Percentiles rank a stretch among this genome's conserved stretches.
phyloP scores from a whole-genome alignment of 495 filamentous ascomycete species.

The Pseudevernia furfuracea region DNA sequence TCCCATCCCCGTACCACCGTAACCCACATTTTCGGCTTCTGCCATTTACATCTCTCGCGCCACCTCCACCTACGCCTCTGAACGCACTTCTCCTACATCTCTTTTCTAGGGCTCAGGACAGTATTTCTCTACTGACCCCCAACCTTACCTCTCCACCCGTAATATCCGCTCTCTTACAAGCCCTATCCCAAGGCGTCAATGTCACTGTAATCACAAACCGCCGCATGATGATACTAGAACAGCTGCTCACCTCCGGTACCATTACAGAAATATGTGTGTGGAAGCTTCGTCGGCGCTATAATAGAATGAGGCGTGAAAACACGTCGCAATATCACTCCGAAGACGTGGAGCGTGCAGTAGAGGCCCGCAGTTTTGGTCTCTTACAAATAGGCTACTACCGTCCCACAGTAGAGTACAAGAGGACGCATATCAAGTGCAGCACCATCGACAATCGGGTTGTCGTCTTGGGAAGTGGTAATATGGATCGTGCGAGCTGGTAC shows the following conservation, averaged over 20 bases:
- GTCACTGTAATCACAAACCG: slow-evolving; percentile 56
- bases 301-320: not conserved
- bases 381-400: slow-evolving; percentile 14
- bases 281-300: slow-evolving; percentile 43
- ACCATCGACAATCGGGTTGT: slow-evolving; percentile 53
- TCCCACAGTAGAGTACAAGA: slow-evolving; percentile 42
- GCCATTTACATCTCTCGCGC: slow-evolving; percentile 23
- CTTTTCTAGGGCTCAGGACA: slow-evolving; percentile 41
- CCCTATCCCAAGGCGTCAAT: slow-evolving; percentile 48
- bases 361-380: slow-evolving; percentile 32
- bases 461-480: slow-evolving; percentile 65
- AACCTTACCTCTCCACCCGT: slow-evolving; percentile 58
- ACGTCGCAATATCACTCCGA: slow-evolving; percentile 3
- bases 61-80: slow-evolving; percentile 48
- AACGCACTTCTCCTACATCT: slow-evolving; percentile 54
- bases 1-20: slow-evolving; percentile 61
- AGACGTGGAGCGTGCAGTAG: slow-evolving; percentile 30
- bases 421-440: slow-evolving; percentile 64
- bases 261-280: slow-evolving; percentile 52
- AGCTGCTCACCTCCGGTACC: slow-evolving; percentile 61
- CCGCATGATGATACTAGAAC: slow-evolving; percentile 65
- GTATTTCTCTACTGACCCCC: slow-evolving; percentile 61
- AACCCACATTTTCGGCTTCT: slow-evolving; percentile 46
- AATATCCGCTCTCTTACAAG: slow-evolving; percentile 44
- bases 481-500: slow-evolving; percentile 69